Base-by-base conservation (phyloP, 1,139 yeast species). In the Taphrina communis region DNA sequence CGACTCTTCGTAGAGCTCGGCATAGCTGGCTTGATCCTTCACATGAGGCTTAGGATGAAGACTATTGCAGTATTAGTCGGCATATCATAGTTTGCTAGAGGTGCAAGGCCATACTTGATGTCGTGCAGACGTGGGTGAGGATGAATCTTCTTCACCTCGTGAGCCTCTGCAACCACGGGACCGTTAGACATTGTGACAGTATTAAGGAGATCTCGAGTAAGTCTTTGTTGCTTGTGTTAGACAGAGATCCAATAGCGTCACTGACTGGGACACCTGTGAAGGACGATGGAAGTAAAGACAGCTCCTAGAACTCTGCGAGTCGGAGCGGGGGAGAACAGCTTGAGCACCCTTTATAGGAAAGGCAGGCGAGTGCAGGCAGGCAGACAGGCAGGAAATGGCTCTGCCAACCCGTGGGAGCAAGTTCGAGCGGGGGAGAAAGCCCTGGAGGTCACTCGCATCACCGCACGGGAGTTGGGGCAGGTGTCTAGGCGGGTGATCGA, bases 141-240 rank as follows among this genome's bases (percentile, higher is more conserved):
- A 86, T 86, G 62, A 86, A 63, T 63, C 31, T 63, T 82, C 70
- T 78, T 78, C 70, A 88, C 85, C 72, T 84, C 82, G 78, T 88
- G 88, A 72, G 97, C 96, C 80, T 91, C 97, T 77, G 89, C 95
- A 69, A 90, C 97, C 70, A 71, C 71, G 41, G 72, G 69, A 31
- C 63, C 70, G 86, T 86, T 72, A 2, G 60, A 56, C 60, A 56
- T 56, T 38, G 36, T 41, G 31, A 25, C 4, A 25, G 31, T 2
- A 12, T 25, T 17, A 12, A n/a, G 17, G 31, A 25, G 31, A 25
- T 25, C 31, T 25, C 31, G 31, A 25, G 31, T 25, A 25, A 25
- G 46, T 42, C n/a, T 42, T n/a, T 42, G n/a, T 42, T 14, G 46
- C 17, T 14, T 42, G n/a, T n/a, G 2, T n/a, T 42, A n/a, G 14